Conservation (phyloP, 2,329 filamentous ascomycete genomes). For the Aspergillus cejpii region DNA sequence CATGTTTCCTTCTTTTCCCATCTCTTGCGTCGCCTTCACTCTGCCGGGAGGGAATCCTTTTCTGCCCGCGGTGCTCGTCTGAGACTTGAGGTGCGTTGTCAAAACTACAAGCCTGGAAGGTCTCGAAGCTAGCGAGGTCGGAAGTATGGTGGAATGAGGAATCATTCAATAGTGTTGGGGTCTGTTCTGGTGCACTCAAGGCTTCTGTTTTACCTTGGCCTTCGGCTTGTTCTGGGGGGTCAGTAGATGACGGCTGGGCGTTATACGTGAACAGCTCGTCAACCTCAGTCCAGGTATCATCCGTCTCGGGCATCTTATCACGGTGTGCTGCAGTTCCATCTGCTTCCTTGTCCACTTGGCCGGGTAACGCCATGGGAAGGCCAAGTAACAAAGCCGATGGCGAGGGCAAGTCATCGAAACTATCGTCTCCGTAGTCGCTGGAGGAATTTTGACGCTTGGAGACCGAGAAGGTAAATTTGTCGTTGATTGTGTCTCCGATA, state of each 20-base stretch:
- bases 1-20: background rate
- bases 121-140: background rate
- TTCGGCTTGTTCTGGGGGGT: slow-evolving; percentile 18
- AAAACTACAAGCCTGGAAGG: background rate
- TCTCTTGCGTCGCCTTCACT: background rate
- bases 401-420: slow-evolving; percentile 36
- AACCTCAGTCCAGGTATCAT: slow-evolving; percentile 22
- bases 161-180: background rate
- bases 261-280: slow-evolving; percentile 8
- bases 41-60: background rate
- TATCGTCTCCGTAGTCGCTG: slow-evolving; percentile 31
- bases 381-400: slow-evolving; percentile 27
- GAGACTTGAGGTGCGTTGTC: background rate
- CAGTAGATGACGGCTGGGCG: slow-evolving; percentile 9
- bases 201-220: slow-evolving; percentile 20
- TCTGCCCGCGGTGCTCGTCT: background rate
- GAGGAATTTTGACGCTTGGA: slow-evolving; percentile 16
- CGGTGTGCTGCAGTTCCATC: background rate
- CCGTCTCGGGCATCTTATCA: slow-evolving; percentile 13
- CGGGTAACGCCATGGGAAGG: background rate
- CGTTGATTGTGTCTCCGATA: background rate
- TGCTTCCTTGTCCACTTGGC: background rate
- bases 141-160: background rate
- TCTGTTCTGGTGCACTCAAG: background rate
- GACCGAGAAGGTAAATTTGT: slow-evolving; percentile 8